Percentiles rank a stretch among this genome's conserved stretches.
Evolutionary conservation across 257 asterid species (phyloP).

Genomic region (Nicotiana benthamiana): DNA sequence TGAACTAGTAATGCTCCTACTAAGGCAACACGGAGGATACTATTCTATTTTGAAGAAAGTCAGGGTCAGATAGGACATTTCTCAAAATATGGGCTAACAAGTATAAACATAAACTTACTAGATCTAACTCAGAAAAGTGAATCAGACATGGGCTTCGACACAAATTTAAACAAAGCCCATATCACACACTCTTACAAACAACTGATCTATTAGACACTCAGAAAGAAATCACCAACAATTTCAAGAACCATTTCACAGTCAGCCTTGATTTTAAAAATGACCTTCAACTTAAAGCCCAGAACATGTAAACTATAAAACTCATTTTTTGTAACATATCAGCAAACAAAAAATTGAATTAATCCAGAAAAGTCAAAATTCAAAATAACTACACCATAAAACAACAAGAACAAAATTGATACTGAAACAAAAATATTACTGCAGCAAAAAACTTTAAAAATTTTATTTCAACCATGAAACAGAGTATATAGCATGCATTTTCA

Average conservation of each 20-base stretch:
- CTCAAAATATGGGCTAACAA: not conserved
- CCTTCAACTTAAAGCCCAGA: not conserved
- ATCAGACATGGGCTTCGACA: conserved; percentile 12
- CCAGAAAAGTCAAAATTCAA: not conserved
- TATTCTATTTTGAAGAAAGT: not conserved
- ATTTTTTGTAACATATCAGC: not conserved
- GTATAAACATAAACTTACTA: not conserved
- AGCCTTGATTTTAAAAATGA: not conserved
- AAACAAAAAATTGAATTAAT: not conserved
- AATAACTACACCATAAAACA: too few species aligned
- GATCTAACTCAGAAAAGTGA: not conserved
- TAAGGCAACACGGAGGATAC: not conserved
- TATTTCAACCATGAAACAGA: not conserved
- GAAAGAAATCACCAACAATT: too few species aligned
- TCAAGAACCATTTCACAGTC: not conserved
- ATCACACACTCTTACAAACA: not conserved
- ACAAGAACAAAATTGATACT: not conserved
- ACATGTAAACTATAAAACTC: not conserved
- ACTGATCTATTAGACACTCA: not conserved
- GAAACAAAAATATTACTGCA: not conserved
- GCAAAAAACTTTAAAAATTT: not conserved
- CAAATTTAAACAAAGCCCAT: conserved; percentile 24
- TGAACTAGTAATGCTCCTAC: too few species aligned
- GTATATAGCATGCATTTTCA: not conserved
- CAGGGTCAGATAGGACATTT: conserved; percentile 1